Conservation (phyloP, 441 rosid species). For the Breynia disticha region DNA sequence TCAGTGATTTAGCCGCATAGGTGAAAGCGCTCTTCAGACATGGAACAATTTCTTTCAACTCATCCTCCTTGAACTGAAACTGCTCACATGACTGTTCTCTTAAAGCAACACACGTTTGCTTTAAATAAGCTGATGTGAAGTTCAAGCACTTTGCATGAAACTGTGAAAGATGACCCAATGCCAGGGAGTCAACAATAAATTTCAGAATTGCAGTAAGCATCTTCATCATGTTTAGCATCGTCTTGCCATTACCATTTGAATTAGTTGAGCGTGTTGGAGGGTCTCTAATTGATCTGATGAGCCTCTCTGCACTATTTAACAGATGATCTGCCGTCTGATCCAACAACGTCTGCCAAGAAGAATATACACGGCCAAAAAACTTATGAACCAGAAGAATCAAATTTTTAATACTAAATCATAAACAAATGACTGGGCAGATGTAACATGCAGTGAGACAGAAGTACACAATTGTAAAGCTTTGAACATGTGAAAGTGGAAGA, state of each 20-base stretch:
- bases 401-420: background rate
- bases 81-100: constrained; percentile 26
- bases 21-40: constrained; percentile 70
- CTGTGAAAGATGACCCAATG: constrained; percentile 42
- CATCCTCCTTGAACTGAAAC: constrained; percentile 40
- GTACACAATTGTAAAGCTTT: background rate
- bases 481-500: background rate
- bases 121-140: constrained; percentile 48
- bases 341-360: constrained; percentile 32
- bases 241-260: constrained; percentile 38
- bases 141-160: constrained; percentile 37
- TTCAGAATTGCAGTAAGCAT: constrained; percentile 59
- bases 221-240: constrained; percentile 37
- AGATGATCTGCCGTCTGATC: constrained; percentile 60
- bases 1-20: constrained; percentile 66
- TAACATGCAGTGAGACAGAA: background rate
- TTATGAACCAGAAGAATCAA: background rate
- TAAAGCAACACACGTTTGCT: constrained; percentile 29
- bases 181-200: constrained; percentile 53
- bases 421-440: background rate
- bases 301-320: constrained; percentile 49
- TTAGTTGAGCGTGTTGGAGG: constrained; percentile 21
- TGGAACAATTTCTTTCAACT: constrained; percentile 32
- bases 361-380: background rate
- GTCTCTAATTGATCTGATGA: constrained; percentile 30